Base-by-base conservation (phyloP, 345 rosid genomes). In the Brassica nigra region DNA sequence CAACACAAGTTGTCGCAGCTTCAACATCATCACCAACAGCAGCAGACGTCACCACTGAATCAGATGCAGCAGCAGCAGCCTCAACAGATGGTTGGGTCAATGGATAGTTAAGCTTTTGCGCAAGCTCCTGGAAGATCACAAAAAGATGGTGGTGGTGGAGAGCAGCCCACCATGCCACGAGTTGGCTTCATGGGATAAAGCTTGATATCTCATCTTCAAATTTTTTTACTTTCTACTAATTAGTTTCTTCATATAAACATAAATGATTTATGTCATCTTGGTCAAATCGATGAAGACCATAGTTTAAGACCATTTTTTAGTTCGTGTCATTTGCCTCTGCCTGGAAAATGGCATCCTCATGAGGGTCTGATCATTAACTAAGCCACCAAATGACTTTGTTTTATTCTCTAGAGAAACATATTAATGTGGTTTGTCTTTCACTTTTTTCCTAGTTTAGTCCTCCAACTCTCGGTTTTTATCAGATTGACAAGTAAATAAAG, bases 71-170 rank as follows among this genome's bases (percentile, higher is more conserved):
- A 83, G 57, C 88, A 81, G 61, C 86, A 68, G 81, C 92, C 88
- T 74, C 92, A 89, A 44, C 95, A 88, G 85, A 87, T 90, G 89
- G 90, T 85, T 37, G 95, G 93, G 58, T 77, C 89, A 58, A 89
- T 92, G 89, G 90, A 70, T 70, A 73, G 87, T 78, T 90, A 89
- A 84, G 80, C 86, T 66, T 92, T 91, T 83, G 88, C 78, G 64
- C 97, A 90, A 90, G 93, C 87, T 74, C 86, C 97, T 10, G 91
- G 90, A 76, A 77, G 92, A 75, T 83, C 93, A 6, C 99, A 94
- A 74, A 58, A 34, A 79, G 63, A 74, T 59, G 78, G 68, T 66
- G 52, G 55, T 67, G 71, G 78, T 14, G 80, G 52, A 67, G 95
- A 87, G 14, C 86, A 89, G 34, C 66, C 91, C 33, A 90, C 83